phyloP scores from a whole-genome alignment of 2,329 filamentous ascomycete genomes.

The Clonostachys sp. region DNA sequence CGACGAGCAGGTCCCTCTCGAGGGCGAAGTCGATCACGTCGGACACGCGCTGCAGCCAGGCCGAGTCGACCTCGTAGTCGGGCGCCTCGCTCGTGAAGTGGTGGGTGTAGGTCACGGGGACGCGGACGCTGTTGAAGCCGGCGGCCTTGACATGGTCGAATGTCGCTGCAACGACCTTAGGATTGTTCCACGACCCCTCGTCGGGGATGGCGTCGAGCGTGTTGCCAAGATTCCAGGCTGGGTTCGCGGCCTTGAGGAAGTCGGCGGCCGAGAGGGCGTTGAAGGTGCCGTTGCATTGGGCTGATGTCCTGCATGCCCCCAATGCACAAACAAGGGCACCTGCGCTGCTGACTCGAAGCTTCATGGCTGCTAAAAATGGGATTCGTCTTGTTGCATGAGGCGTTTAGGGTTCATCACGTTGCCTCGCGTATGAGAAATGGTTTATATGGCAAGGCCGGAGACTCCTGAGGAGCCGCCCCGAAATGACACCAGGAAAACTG shows the following conservation, averaged over 20 bases:
- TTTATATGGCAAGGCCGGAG: too few species aligned
- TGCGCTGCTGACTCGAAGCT: too few species aligned
- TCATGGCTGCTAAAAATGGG: neutral
- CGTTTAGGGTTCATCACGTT: too few species aligned
- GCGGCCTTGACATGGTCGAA: conserved; percentile 46
- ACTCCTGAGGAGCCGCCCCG: too few species aligned
- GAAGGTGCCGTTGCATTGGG: conserved; percentile 3
- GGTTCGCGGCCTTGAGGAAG: conserved; percentile 41
- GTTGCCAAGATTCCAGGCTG: conserved; percentile 59
- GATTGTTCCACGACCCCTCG: conserved; percentile 57
- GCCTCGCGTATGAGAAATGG: too few species aligned
- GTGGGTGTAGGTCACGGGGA: conserved; percentile 55
- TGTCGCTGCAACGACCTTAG: conserved; percentile 38
- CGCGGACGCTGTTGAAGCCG: conserved; percentile 53
- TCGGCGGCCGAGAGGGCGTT: conserved; percentile 33
- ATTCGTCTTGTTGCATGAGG: too few species aligned
- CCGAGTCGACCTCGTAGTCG: conserved; percentile 45
- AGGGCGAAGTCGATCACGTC: conserved; percentile 53
- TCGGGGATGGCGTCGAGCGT: conserved; percentile 51
- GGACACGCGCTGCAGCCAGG: conserved; percentile 52
- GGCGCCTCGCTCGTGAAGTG: conserved; percentile 47
- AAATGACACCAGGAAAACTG: too few species aligned
- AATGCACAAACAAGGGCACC: too few species aligned
- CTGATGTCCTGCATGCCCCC: neutral
- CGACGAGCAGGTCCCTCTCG: conserved; percentile 40